Evolutionary conservation across 2,329 filamentous ascomycete genomes (phyloP).

Genomic region (Tolypocladium guangdongense): DNA sequence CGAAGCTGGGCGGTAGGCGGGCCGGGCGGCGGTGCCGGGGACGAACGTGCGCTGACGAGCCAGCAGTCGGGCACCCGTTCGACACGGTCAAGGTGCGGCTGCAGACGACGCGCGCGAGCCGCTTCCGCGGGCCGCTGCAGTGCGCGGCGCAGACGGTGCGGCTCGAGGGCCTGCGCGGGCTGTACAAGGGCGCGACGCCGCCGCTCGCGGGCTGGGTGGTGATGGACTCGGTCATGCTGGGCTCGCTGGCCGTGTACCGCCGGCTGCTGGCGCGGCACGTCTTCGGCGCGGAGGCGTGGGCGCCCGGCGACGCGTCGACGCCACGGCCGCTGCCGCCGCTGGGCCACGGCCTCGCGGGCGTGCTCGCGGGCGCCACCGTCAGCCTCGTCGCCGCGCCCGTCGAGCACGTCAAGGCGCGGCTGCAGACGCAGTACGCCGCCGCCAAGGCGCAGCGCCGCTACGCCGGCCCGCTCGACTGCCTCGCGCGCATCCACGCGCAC

Average conservation of each 20-base stretch:
- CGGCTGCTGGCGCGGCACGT: constrained; percentile 71
- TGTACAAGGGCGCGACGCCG: constrained; percentile 92
- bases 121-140: constrained; percentile 78
- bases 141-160: constrained; percentile 76
- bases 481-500: constrained; percentile 52
- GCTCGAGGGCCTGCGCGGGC: constrained; percentile 71
- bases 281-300: constrained; percentile 43
- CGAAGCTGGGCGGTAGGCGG: constrained; percentile 67
- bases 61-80: constrained; percentile 59
- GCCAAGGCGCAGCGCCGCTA: constrained; percentile 70
- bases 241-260: constrained; percentile 82
- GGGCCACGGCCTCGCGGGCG: constrained; percentile 80
- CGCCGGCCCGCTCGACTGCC: constrained; percentile 76
- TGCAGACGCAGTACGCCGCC: constrained; percentile 89
- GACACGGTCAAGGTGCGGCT: constrained; percentile 95
- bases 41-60: neutral
- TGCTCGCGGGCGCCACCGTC: constrained; percentile 80
- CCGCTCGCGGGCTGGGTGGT: constrained; percentile 97
- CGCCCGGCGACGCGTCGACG: constrained; percentile 15
- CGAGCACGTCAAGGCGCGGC: constrained; percentile 86
- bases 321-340: constrained; percentile 49
- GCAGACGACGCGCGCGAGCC: constrained; percentile 67
- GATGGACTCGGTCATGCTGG: constrained; percentile 89
- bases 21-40: neutral
- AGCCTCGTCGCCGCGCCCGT: constrained; percentile 88